Conservation (phyloP, 2,329 filamentous ascomycete species). For the Beauveria brongniartii region DNA sequence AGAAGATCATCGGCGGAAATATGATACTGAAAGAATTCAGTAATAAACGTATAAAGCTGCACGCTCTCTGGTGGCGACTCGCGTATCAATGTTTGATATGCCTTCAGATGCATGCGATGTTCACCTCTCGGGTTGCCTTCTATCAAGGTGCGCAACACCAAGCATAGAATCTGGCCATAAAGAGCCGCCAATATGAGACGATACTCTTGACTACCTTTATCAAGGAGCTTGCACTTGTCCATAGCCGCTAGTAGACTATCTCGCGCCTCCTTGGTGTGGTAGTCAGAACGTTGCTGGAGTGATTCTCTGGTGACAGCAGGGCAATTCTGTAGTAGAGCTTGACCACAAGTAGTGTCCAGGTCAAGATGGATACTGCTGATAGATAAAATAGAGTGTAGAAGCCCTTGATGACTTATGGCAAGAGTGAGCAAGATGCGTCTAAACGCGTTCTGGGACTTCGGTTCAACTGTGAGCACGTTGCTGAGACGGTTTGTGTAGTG, state of each 20-base stretch:
- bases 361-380: conserved; percentile 72
- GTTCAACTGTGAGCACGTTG: conserved; percentile 72
- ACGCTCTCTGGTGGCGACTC: conserved; percentile 53
- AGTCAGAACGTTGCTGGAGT: conserved; percentile 43
- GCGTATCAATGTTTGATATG: conserved; percentile 64
- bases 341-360: conserved; percentile 47
- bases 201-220: conserved; percentile 35
- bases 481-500: conserved; percentile 77
- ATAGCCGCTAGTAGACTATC: conserved; percentile 43
- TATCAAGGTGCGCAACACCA: conserved; percentile 49
- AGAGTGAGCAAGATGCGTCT: conserved; percentile 76
- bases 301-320: conserved; percentile 37
- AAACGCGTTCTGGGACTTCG: conserved; percentile 76
- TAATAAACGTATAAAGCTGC: conserved; percentile 55
- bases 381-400: conserved; percentile 87
- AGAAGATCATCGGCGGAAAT: conserved; percentile 57
- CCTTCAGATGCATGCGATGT: conserved; percentile 72
- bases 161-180: conserved; percentile 56
- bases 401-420: conserved; percentile 67
- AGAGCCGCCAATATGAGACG: conserved; percentile 43
- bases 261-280: conserved; percentile 48
- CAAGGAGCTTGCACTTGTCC: conserved; percentile 29
- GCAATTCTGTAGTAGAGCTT: conserved; percentile 42
- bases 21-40: conserved; percentile 82
- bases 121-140: conserved; percentile 54